Evolutionary conservation across 139 green algal species (phyloP), one percentile per base, ranked within the genome.

Genomic region (Auxenochlorella protothecoides): DNA sequence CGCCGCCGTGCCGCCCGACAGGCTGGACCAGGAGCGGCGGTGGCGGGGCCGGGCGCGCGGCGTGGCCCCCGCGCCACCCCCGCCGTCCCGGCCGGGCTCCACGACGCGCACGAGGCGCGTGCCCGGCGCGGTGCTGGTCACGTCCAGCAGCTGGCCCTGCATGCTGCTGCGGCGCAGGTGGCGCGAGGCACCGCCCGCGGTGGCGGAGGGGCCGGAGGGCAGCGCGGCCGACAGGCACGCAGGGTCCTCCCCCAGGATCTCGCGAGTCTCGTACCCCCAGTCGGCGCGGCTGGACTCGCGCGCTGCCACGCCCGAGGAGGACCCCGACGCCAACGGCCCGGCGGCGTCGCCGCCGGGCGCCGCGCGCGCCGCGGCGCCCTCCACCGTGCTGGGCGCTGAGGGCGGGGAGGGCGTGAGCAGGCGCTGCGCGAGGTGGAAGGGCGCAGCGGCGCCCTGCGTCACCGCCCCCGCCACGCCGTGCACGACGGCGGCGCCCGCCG

Each of bases 21-120:
- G 27, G 27, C 27, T 44, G 27, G 27, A 44, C 27, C 27, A 44
- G 27, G 27, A 44, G 27, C 27, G 27, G 27, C 27, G 27, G 27
- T 44, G 27, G 27, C 27, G 27, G 27, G 27, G 27, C 27, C 27
- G 27, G 27, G 27, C 27, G 27, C 27, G 72, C 2, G 5, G 51
- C 13, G 57, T 69, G 65, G 72, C 66, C 7, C 65, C 72, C n/a
- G 7, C 66, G 6, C 55, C 56, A 2, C 5, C 4, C 2, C 51
- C 6, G 53, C 53, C 63, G 14, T 7, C 63, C 63, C 63, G 63
- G 14, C 63, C 59, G 72, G 55, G 72, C 6, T 60, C 68, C 54
- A 44, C 27, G 27, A 79, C 44, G 13, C 75, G 69, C 59, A 79
- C 75, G 27, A 79, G 66, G 62, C 70, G 68, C 8, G 75, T 79